Conservation (phyloP, 169 alveolate species). For the Babesia sp. region DNA sequence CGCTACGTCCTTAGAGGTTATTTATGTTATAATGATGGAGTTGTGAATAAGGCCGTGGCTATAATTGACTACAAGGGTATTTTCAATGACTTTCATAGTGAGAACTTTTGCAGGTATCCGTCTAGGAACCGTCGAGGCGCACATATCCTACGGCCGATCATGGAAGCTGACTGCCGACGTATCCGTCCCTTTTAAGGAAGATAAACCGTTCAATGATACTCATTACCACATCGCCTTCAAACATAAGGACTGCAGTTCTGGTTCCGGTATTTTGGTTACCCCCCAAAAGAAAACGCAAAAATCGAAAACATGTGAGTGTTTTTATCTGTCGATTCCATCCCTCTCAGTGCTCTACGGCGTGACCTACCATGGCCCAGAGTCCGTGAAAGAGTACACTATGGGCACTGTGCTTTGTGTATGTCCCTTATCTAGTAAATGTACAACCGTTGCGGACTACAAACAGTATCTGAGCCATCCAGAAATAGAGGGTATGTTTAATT, state of each 20-base stretch:
- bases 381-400: not conserved
- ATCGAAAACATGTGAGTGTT: not conserved
- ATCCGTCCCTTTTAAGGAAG: not conserved
- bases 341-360: not conserved
- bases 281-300: not conserved
- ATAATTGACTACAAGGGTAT: slow-evolving; percentile 22
- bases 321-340: not conserved
- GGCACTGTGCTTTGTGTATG: slow-evolving; percentile 33
- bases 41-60: not conserved
- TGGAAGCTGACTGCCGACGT: slow-evolving; percentile 9
- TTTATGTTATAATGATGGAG: not conserved
- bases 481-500: slow-evolving; percentile 29
- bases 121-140: not conserved
- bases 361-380: not conserved
- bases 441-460: slow-evolving; percentile 7
- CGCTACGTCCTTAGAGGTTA: not conserved
- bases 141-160: slow-evolving; percentile 11
- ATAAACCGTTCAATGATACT: not conserved
- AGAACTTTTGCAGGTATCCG: slow-evolving; percentile 2
- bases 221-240: not conserved
- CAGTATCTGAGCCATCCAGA: not conserved
- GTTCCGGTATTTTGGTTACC: not conserved
- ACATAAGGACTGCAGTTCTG: slow-evolving; percentile 4
- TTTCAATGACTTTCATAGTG: not conserved
- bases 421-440: not conserved